Conservation (phyloP, 2,329 filamentous ascomycete species). For the Pseudogymnoascus sp. region DNA sequence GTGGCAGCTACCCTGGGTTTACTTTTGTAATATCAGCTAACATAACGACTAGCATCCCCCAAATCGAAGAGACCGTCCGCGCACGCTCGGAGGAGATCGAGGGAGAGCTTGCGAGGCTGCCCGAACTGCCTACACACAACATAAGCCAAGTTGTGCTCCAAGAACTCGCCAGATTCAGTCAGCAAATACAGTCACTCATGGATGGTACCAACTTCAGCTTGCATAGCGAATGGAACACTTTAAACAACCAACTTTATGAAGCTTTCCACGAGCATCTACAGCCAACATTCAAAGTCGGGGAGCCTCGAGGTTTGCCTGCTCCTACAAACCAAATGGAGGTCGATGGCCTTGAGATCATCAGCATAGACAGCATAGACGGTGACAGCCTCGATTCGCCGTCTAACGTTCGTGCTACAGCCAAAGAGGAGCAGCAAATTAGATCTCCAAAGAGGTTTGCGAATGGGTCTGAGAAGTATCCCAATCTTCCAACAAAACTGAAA, state of each 20-base stretch:
- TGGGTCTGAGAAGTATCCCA: background rate
- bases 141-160: conserved; percentile 56
- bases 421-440: background rate
- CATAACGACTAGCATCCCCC: conserved; percentile 28
- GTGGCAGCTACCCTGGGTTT: too few species aligned
- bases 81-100: conserved; percentile 42
- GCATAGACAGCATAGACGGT: conserved; percentile 11
- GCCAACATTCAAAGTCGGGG: conserved; percentile 21
- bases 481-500: background rate
- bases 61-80: conserved; percentile 28
- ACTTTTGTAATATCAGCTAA: conserved; percentile 10
- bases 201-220: conserved; percentile 42
- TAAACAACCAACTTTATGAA: conserved; percentile 28
- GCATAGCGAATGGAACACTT: conserved; percentile 30
- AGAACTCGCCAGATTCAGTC: conserved; percentile 49
- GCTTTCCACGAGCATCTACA: conserved; percentile 27
- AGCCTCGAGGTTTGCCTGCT: conserved; percentile 18
- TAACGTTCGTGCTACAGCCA: background rate
- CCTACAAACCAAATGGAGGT: background rate
- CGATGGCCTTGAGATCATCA: conserved; percentile 6
- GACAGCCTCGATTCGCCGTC: background rate
- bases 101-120: conserved; percentile 46
- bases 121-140: conserved; percentile 56
- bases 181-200: conserved; percentile 43
- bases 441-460: background rate